A percentile compares a stretch with the other conserved stretches of the same genome.
Conservation (phyloP, 208 protist genomes). For the Leishmania lainsoni region DNA sequence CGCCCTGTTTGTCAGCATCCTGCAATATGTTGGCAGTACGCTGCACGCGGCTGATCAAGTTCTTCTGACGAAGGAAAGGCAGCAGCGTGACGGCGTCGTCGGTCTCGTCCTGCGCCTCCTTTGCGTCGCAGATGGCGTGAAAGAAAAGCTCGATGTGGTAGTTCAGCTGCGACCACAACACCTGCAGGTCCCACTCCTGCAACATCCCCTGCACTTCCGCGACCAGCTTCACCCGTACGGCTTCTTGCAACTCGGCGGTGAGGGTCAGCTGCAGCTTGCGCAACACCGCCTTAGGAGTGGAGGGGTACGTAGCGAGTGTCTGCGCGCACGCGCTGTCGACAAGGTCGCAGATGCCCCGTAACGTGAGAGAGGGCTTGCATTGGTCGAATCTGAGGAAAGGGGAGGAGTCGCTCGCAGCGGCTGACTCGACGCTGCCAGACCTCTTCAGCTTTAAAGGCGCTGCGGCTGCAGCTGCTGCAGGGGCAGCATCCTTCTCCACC, state of each 20-base stretch:
- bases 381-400: constrained; percentile 3
- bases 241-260: constrained; percentile 25
- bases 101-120: constrained; percentile 58
- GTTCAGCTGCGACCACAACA: constrained; percentile 81
- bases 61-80: constrained; percentile 66
- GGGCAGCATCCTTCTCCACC: neutral
- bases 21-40: constrained; percentile 48
- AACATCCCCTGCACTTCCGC: constrained; percentile 56
- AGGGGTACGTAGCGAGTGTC: constrained; percentile 18
- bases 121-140: constrained; percentile 75
- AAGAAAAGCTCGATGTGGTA: constrained; percentile 84
- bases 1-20: constrained; percentile 29
- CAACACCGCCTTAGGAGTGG: constrained; percentile 7
- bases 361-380: constrained; percentile 15
- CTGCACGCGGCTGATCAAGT: constrained; percentile 54
- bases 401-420: constrained; percentile 2
- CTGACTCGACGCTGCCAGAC: neutral
- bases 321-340: constrained; percentile 14
- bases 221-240: constrained; percentile 45
- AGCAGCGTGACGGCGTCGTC: constrained; percentile 64
- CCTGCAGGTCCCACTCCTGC: constrained; percentile 74
- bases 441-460: neutral
- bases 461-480: neutral
- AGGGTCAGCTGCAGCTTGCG: constrained; percentile 15
- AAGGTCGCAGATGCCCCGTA: constrained; percentile 15